Conservation (phyloP, 177 flowering plant genomes). For the Vitis hybrid region DNA sequence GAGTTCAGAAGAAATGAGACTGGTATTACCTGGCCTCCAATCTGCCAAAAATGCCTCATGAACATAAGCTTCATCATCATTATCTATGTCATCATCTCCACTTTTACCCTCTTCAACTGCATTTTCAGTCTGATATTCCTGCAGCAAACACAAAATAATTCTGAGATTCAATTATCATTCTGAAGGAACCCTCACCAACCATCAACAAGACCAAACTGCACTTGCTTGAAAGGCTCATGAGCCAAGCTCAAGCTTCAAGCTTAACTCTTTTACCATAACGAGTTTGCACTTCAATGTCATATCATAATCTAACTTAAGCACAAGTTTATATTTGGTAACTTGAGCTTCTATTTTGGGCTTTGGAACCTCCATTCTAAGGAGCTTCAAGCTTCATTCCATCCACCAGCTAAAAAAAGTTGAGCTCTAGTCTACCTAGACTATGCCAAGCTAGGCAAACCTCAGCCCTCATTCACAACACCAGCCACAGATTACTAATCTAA, state of each 20-base stretch:
- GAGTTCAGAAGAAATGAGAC: slow-evolving; percentile 20
- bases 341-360: too few relatives aligned
- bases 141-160: slow-evolving; percentile 21
- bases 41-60: slow-evolving; percentile 89
- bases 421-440: too few relatives aligned
- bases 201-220: not conserved
- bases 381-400: too few relatives aligned
- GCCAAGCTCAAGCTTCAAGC: not conserved
- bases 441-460: too few relatives aligned
- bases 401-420: too few relatives aligned
- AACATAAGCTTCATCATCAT: slow-evolving; percentile 69
- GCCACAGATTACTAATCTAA: too few relatives aligned
- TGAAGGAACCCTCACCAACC: not conserved
- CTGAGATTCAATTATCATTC: not conserved
- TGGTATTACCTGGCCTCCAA: slow-evolving; percentile 55
- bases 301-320: too few relatives aligned
- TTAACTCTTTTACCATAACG: too few relatives aligned
- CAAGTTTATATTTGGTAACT: too few relatives aligned
- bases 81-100: slow-evolving; percentile 50
- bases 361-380: too few relatives aligned
- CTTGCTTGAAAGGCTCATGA: not conserved
- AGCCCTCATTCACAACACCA: too few relatives aligned
- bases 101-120: slow-evolving; percentile 36
- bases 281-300: too few relatives aligned
- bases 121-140: slow-evolving; percentile 47